Evolutionary conservation across 164 flowering plant genomes (phyloP), one percentile per base, ranked within the genome.

Genomic region (Magnolia sinica): DNA sequence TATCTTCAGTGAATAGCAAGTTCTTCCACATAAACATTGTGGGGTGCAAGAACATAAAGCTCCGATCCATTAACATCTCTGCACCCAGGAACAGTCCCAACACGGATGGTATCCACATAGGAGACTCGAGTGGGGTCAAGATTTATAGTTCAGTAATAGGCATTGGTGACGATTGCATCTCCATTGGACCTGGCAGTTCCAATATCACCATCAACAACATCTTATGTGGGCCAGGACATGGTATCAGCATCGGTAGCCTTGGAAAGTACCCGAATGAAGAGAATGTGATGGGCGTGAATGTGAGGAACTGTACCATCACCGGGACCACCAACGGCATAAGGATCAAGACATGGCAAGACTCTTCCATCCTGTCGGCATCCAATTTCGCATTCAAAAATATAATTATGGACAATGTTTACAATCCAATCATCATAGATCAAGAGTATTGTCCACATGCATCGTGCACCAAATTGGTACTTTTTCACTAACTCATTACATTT

Each of bases 331-430:
- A 92, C 78, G 97, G 95, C 14, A 89, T 90, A 0, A 84, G 97
- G 76, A 92, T 91, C 61, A 92, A 92, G 82, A 89, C 91, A 27
- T 91, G 94, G 94, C 89, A 87, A 88, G 93, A 88, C n/a, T 76
- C 68, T 37, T 68, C 78, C 23, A 24, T 18, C n/a, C 4, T 23
- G 19, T 70, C 74, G 2, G 78, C 77, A 2, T 24, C 74, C 24
- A 80, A 82, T 50, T 78, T 86, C 65, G 74, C 64, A 19, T 86
- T 86, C 37, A 75, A 85, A 64, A 76, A 87, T 61, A 79, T 87
- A 4, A 27, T 68, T 22, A 83, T 87, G 90, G 20, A 65, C 7
- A 83, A 92, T 73, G 95, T 91, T 59, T 80, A 24, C 61, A n/a
- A n/a, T n/a, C n/a, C n/a, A n/a, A n/a, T n/a, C n/a, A n/a, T n/a